These are phyloP conservation scores for Bisporella sp. DNA, from an alignment of 2,329 filamentous ascomycete genomes.

Conservation along the genomic window DNA sequence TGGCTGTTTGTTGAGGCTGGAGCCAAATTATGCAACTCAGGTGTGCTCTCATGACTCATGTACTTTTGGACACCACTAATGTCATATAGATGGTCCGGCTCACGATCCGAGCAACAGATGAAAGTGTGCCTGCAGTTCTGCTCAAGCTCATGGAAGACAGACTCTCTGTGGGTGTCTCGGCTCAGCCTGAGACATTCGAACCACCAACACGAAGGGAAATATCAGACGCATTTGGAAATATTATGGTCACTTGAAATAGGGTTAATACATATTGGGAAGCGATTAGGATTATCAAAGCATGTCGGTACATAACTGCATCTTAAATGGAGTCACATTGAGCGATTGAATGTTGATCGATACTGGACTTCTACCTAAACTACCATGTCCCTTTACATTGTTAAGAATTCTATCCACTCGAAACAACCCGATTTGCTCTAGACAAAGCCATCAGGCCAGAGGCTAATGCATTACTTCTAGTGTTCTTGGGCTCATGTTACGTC, in stretches of 20 bases:
- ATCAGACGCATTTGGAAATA: conserved; percentile 25
- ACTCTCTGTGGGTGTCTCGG: conserved; percentile 46
- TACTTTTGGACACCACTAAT: background rate
- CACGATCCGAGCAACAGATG: conserved; percentile 90
- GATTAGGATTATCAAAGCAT: too few relatives aligned
- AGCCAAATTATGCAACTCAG: conserved; percentile 88
- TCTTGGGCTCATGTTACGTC: too few relatives aligned
- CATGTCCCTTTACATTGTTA: too few relatives aligned
- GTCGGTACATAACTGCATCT: too few relatives aligned
- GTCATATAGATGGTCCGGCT: conserved; percentile 80
- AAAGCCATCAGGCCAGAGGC: too few relatives aligned
- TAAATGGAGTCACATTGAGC: too few relatives aligned
- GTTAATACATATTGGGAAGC: too few relatives aligned
- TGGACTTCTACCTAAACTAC: too few relatives aligned
- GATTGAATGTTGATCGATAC: too few relatives aligned
- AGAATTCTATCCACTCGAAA: too few relatives aligned
- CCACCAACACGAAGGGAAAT: conserved; percentile 24
- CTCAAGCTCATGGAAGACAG: conserved; percentile 84
- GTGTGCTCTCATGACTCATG: conserved; percentile 45
- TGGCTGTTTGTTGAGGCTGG: conserved; percentile 85
- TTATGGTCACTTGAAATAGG: conserved; percentile 15
- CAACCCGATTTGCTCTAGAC: too few relatives aligned
- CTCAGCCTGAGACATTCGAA: conserved; percentile 14
- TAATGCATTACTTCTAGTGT: too few relatives aligned
- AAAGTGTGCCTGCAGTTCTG: conserved; percentile 72